Percentiles rank a stretch among this genome's conserved stretches.
These are phyloP conservation scores for Trichoderma gamsii DNA, from an alignment of 495 filamentous ascomycete species.

Conservation along the genomic window DNA sequence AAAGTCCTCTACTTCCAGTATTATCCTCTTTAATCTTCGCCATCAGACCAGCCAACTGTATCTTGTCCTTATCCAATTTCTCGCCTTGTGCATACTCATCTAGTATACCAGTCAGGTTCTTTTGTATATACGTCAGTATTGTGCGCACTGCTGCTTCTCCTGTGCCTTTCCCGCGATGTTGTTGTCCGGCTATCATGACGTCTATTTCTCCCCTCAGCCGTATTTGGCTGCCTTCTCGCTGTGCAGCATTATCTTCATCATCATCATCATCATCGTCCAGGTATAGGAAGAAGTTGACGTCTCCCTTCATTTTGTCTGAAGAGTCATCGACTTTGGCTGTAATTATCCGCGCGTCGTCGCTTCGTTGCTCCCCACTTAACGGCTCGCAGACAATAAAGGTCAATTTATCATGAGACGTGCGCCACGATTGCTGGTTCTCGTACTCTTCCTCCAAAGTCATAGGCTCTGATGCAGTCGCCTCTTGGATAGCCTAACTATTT, in stretches of 20 bases:
- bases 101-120: slow-evolving; percentile 46
- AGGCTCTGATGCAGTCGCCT: slow-evolving; percentile 77
- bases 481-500: slow-evolving; percentile 59
- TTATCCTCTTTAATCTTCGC: slow-evolving; percentile 43
- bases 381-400: slow-evolving; percentile 65
- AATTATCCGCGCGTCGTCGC: not conserved
- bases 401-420: slow-evolving; percentile 64
- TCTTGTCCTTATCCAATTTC: not conserved
- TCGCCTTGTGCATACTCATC: slow-evolving; percentile 45
- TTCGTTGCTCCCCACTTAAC: slow-evolving; percentile 23
- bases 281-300: slow-evolving; percentile 79
- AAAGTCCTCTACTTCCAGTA: slow-evolving; percentile 35
- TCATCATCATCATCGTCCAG: slow-evolving; percentile 25
- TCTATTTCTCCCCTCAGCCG: slow-evolving; percentile 62
- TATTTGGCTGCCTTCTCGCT: not conserved
- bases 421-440: slow-evolving; percentile 78
- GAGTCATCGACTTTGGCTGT: slow-evolving; percentile 33
- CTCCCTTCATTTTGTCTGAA: slow-evolving; percentile 63
- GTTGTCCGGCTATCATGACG: slow-evolving; percentile 72
- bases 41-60: slow-evolving; percentile 32
- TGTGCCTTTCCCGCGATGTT: slow-evolving; percentile 54
- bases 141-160: slow-evolving; percentile 59
- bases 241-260: slow-evolving; percentile 9
- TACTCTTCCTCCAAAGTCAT: slow-evolving; percentile 75
- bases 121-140: slow-evolving; percentile 61